Evolutionary conservation across 805 yeast species (phyloP), one percentile per base, ranked within the genome.

Genomic region (Candida ovalis): DNA sequence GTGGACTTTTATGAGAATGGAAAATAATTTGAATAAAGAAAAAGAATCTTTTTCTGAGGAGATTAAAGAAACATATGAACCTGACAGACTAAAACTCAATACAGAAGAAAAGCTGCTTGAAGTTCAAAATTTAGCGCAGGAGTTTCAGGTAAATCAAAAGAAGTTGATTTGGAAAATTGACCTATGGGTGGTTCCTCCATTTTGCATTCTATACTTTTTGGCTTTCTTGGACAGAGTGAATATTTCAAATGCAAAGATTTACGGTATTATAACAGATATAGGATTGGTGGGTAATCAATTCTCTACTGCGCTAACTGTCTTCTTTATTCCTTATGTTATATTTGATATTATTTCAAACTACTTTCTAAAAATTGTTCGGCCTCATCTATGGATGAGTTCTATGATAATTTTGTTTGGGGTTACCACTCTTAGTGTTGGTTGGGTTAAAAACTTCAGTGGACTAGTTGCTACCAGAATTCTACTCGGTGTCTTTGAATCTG

Each of bases 221-320:
- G 84, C 92, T 1, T 88, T 87, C 60, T 68, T 88, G 59, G 95
- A 88, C 63, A 74, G 95, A 64, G 91, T 87, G 49, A 88, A 88
- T 63, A 85, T 88, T 52, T 81, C 91, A 27, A 87, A 88, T 65
- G 95, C 96, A 7, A 81, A 81, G 50, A 76, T 84, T 47, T 86
- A 86, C 60, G 89, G 89, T 12, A 71, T 88, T 71, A 73, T 73
- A 19, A 65, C 58, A 1, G 86, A 81, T 49, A 64, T 88, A 28
- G 58, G 72, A 18, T 69, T 88, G 38, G 63, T 65, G 1, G 84
- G 84, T 8, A 73, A 74, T 55, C 83, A 85, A 58, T 85, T 74
- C 69, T 81, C 83, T 60, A 74, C 73, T 30, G 84, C 86, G 3
- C 72, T 86, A 54, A 81, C 88, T 7, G 76, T 85, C 8, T 85